Conservation (phyloP, 2,329 filamentous ascomycete genomes). For the Xylaria multiplex region DNA sequence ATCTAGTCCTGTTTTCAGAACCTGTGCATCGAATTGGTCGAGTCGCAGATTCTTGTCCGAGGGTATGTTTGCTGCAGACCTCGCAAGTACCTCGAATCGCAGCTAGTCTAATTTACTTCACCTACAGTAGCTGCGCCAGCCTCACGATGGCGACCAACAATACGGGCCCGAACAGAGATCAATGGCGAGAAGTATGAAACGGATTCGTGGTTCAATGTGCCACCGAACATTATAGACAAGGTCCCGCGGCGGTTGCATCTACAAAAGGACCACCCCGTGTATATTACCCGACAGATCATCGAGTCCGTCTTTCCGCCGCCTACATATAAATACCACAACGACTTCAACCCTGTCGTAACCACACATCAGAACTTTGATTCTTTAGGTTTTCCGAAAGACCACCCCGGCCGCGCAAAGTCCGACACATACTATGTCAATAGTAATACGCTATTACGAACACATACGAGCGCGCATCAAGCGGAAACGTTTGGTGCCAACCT, state of each 20-base stretch:
- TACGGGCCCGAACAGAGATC: constrained; percentile 60
- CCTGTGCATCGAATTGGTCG: constrained; percentile 34
- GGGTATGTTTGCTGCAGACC: constrained; percentile 40
- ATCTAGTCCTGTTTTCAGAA: constrained; percentile 26
- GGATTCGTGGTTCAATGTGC: constrained; percentile 88
- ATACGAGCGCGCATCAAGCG: constrained; percentile 93
- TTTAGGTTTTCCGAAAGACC: constrained; percentile 87
- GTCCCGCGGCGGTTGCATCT: constrained; percentile 85
- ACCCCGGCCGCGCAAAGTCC: constrained; percentile 84
- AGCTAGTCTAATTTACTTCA: constrained; percentile 33
- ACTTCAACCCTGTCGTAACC: constrained; percentile 83
- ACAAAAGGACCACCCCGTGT: constrained; percentile 88
- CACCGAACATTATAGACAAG: constrained; percentile 77
- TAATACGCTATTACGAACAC: constrained; percentile 84
- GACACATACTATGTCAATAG: constrained; percentile 97
- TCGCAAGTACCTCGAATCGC: constrained; percentile 4
- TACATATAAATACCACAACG: constrained; percentile 79
- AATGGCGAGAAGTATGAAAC: constrained; percentile 71
- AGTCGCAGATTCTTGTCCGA: constrained; percentile 39
- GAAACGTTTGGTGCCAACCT: constrained; percentile 79
- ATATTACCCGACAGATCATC: constrained; percentile 90
- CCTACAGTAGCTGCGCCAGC: constrained; percentile 24
- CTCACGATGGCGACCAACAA: constrained; percentile 41
- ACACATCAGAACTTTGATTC: constrained; percentile 94
- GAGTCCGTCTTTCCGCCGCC: constrained; percentile 84